A percentile compares a stretch with the other conserved stretches of the same genome.
Evolutionary conservation across 73 alveolate species (phyloP).

Genomic region (Durusdinium trenchii): DNA sequence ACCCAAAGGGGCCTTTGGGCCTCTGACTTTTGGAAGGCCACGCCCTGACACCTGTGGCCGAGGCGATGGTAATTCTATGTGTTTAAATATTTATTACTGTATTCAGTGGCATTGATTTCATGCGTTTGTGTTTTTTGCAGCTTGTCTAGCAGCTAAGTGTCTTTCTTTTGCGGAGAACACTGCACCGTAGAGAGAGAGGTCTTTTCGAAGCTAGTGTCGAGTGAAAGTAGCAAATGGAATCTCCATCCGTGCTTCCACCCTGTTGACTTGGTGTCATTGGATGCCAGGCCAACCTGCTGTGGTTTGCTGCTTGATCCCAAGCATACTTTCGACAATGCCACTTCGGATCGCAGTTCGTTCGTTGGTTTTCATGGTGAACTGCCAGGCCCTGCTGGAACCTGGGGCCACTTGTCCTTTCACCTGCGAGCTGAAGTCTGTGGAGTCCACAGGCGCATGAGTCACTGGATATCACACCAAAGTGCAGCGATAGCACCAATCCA

Average conservation of each 20-base stretch:
- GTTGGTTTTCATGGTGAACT: no score
- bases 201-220: not conserved
- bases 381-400: slow-evolving; percentile 75
- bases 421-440: slow-evolving; percentile 16
- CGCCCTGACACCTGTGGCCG: slow-evolving; percentile 29
- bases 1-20: not conserved
- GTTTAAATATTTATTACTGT: not conserved
- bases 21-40: not conserved
- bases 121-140: no score
- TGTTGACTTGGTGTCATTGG: not conserved
- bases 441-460: slow-evolving; percentile 9
- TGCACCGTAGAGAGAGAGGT: not conserved
- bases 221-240: not conserved
- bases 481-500: not conserved
- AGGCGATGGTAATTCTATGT: not conserved
- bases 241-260: not conserved
- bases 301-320: slow-evolving; percentile 71
- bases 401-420: slow-evolving; percentile 35
- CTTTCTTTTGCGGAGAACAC: no score
- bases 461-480: not conserved
- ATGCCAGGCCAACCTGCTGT: slow-evolving; percentile 58
- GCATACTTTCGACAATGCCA: no score
- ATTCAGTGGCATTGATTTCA: no score
- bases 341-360: not conserved
- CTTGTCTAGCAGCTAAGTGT: no score